phyloP scores from a whole-genome alignment of 768 basidiomycete species.

The Lactarius trivialis region DNA sequence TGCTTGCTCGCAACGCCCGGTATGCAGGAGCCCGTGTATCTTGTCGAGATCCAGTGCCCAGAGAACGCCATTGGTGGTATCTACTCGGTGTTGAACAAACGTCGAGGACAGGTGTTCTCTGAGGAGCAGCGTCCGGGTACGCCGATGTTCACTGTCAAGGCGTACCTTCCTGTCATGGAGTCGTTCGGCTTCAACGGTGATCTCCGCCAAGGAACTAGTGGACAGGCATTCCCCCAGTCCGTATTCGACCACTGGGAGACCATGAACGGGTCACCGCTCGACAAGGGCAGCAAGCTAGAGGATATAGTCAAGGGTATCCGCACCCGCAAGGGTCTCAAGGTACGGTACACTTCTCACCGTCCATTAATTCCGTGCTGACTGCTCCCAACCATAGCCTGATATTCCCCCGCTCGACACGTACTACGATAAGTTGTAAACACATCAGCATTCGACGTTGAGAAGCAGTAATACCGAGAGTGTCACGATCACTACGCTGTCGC shows the following conservation, averaged over 20 bases:
- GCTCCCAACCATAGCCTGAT: constrained; percentile 51
- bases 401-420: constrained; percentile 83
- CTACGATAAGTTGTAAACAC: constrained; percentile 82
- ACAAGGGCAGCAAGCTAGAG: constrained; percentile 90
- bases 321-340: constrained; percentile 93
- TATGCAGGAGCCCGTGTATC: constrained; percentile 95
- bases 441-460: neutral
- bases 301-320: constrained; percentile 78
- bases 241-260: constrained; percentile 93
- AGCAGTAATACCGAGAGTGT: constrained; percentile 13
- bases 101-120: constrained; percentile 96
- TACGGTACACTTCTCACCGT: constrained; percentile 24
- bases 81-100: constrained; percentile 89
- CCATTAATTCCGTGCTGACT: constrained; percentile 18
- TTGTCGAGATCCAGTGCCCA: constrained; percentile 97
- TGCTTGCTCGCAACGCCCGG: constrained; percentile 85
- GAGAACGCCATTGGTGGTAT: constrained; percentile 97
- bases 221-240: constrained; percentile 96
- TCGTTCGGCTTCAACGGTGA: constrained; percentile 98
- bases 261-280: constrained; percentile 76
- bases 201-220: constrained; percentile 84
- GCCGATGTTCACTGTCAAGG: constrained; percentile 99
- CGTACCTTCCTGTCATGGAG: constrained; percentile 85
- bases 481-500: constrained; percentile 7
- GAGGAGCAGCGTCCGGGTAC: constrained; percentile 97